A percentile compares a stretch with the other conserved stretches of the same genome.
phyloP scores from a whole-genome alignment of 768 basidiomycete species.

The Mycena capillaripes region DNA sequence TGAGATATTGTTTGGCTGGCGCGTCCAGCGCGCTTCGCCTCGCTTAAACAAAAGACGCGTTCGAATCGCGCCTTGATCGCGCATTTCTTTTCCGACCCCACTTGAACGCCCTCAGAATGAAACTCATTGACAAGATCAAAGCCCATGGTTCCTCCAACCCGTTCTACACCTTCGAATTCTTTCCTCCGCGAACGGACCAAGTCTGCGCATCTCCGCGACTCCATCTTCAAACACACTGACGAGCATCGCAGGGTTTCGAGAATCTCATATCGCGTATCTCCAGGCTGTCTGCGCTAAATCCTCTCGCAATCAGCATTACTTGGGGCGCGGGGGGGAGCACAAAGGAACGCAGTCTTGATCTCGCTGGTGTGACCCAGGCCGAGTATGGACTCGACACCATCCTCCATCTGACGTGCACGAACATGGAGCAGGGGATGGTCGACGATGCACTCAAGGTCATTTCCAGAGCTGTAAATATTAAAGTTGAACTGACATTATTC shows the following conservation, averaged over 20 bases:
- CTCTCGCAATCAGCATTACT: constrained; percentile 91
- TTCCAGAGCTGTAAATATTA: constrained; percentile 7
- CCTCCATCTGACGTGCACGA: constrained; percentile 97
- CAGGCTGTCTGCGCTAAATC: constrained; percentile 80
- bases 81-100: too few relatives aligned
- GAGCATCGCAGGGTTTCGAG: constrained; percentile 79
- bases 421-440: constrained; percentile 92
- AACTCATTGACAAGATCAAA: constrained; percentile 78
- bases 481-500: not conserved
- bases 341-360: constrained; percentile 87
- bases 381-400: constrained; percentile 88
- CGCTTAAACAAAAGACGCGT: constrained; percentile 1
- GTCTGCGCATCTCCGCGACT: constrained; percentile 49
- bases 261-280: constrained; percentile 92
- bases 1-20: too few relatives aligned
- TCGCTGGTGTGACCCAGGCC: constrained; percentile 83
- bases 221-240: constrained; percentile 16
- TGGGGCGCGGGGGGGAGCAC: constrained; percentile 99
- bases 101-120: constrained; percentile 63
- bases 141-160: constrained; percentile 61
- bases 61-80: constrained; percentile 10
- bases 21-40: not conserved
- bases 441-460: constrained; percentile 87
- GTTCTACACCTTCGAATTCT: constrained; percentile 97
- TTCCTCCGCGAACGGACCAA: constrained; percentile 95